Evolutionary conservation across 768 basidiomycete species (phyloP), one percentile per base, ranked within the genome.

Genomic region (Rhodotorula diobovata): DNA sequence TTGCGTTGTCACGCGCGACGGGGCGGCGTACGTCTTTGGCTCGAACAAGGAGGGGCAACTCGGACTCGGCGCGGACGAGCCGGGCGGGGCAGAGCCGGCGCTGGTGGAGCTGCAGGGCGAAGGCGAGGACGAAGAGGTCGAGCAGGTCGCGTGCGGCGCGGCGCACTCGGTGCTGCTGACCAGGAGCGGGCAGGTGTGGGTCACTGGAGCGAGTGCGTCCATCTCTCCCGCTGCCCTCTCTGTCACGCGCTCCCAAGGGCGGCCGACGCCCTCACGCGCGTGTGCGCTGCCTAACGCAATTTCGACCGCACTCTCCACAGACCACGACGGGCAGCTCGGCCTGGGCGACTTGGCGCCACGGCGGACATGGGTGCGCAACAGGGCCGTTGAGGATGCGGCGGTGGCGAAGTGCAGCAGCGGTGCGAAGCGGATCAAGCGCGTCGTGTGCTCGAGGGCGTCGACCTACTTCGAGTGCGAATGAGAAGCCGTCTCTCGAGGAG

Each of bases 161-260:
- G 56, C 34, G 32, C 62, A 63, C 28, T 64, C 68, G 23, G 45
- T 67, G 15, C 35, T 70, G 28, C 30, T 55, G 12, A 70, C 65
- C 21, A 23, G 50, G 37, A 23, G 21, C 23, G 65, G 72, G 16
- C 41, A 54, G 14, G 34, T 72, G 1, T 73, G 72, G 72, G 56
- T 63, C 3, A 48, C 61, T 0, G 72, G 72, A 8, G 34, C 56
- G 16, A 70, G 72, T 73, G 34, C n/a, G 72, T 63, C 21, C 28
- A 5, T 12, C 32, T 30, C 16, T 34, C 37, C 14, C 25, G 28
- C 34, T 25, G 15, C 28, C 14, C 14, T 18, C 41, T 43, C 14
- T 43, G 14, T 12, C 41, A 18, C 6, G 5, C 41, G 14, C 6
- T 12, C 2, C 14, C 41, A 43, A 43, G 41, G 14, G 41, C 41